phyloP scores from a whole-genome alignment of 192 early-diverging fungal genomes.

The Backusella tuberculispora region DNA sequence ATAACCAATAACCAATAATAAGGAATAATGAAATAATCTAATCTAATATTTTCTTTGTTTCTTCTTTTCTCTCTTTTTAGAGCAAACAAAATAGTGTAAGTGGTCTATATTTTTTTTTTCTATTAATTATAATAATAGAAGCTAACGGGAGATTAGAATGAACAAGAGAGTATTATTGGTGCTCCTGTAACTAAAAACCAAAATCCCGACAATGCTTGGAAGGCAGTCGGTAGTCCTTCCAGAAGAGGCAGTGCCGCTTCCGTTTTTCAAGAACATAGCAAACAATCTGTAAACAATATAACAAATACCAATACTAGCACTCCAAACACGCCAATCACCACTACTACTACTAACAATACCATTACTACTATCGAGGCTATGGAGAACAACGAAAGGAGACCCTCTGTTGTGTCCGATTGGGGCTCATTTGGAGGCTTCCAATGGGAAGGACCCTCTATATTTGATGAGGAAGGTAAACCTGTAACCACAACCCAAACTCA shows the following conservation, averaged over 20 bases:
- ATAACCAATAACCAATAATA: too few species aligned
- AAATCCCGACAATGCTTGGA: slow-evolving; percentile 33
- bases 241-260: slow-evolving; percentile 32
- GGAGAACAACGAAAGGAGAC: slow-evolving; percentile 3
- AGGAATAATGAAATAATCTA: too few species aligned
- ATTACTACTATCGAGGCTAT: slow-evolving; percentile 1
- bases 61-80: neutral
- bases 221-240: slow-evolving; percentile 41
- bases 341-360: neutral
- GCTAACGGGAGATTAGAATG: neutral
- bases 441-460: slow-evolving; percentile 51
- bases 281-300: slow-evolving; percentile 9
- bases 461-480: slow-evolving; percentile 41
- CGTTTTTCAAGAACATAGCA: slow-evolving; percentile 3
- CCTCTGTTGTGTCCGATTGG: slow-evolving; percentile 39
- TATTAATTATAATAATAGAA: neutral
- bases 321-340: neutral
- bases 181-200: slow-evolving; percentile 19
- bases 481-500: slow-evolving; percentile 24
- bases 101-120: neutral
- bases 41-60: neutral
- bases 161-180: slow-evolving; percentile 9
- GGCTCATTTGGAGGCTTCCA: slow-evolving; percentile 57
- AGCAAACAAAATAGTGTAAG: slow-evolving; percentile 15
- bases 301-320: neutral